These are phyloP conservation scores for Lachnellula arida DNA, from an alignment of 2,329 filamentous ascomycete species.

Conservation along the genomic window DNA sequence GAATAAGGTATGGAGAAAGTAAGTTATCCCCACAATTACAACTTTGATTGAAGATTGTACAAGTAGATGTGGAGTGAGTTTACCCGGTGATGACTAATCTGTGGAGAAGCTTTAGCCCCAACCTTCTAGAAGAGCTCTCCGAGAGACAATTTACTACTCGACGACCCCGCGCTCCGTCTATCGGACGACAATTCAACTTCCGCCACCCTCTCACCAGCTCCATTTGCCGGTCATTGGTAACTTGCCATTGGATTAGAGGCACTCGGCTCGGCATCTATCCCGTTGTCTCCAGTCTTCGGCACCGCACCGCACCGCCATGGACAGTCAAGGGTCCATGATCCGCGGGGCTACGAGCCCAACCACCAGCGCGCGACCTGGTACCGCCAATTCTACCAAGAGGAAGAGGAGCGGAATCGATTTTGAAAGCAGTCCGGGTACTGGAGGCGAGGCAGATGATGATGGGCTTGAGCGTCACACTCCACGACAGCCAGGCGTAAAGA, in stretches of 20 bases:
- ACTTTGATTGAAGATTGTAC: too few relatives aligned
- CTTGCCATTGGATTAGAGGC: background rate
- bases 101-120: background rate
- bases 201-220: background rate
- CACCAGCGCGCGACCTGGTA: conserved; percentile 24
- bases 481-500: conserved; percentile 65
- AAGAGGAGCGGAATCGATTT: conserved; percentile 51
- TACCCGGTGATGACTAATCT: background rate
- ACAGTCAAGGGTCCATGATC: conserved; percentile 21
- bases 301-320: conserved; percentile 23
- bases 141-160: background rate
- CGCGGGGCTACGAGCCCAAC: conserved; percentile 29
- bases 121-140: background rate
- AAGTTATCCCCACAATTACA: too few relatives aligned
- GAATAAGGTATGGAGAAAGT: too few relatives aligned
- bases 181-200: background rate
- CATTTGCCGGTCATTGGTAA: background rate
- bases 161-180: background rate
- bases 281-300: background rate
- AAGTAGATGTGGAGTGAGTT: too few relatives aligned
- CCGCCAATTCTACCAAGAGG: conserved; percentile 42
- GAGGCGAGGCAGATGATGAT: conserved; percentile 51
- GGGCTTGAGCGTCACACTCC: conserved; percentile 53
- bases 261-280: background rate
- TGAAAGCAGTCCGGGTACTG: conserved; percentile 58